Evolutionary conservation across 345 rosid genomes (phyloP).

Genomic region (Acer saccharum): DNA sequence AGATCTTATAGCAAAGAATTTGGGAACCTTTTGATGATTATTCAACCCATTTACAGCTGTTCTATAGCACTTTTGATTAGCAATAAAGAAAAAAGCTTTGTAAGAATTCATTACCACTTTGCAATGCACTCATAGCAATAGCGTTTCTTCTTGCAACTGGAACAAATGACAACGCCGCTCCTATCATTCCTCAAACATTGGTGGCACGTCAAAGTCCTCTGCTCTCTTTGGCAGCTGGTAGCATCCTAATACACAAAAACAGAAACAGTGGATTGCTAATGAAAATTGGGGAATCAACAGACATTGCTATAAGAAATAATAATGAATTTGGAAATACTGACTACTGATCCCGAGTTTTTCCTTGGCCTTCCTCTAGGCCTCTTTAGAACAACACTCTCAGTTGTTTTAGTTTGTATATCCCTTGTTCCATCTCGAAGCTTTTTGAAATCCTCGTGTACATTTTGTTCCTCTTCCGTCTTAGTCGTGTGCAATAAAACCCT

Average conservation of each 20-base stretch:
- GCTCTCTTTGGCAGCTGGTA: conserved; percentile 18
- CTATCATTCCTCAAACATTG: conserved; percentile 47
- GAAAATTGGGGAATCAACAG: background rate
- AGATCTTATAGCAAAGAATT: background rate
- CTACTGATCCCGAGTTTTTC: conserved; percentile 27
- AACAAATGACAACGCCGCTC: conserved; percentile 39
- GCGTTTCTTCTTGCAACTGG: conserved; percentile 47
- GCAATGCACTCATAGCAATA: conserved; percentile 58
- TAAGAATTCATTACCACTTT: conserved; percentile 42
- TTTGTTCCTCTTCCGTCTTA: conserved; percentile 6
- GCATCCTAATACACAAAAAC: conserved; percentile 32
- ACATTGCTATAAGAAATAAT: background rate
- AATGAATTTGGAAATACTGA: conserved; percentile 31
- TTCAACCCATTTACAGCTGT: conserved; percentile 7
- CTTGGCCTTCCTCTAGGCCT: conserved; percentile 30
- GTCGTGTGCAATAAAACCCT: conserved; percentile 9
- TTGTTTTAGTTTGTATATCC: conserved; percentile 3
- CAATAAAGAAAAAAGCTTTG: background rate
- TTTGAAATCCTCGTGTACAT: conserved; percentile 16
- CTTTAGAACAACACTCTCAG: conserved; percentile 20
- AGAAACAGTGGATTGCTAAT: conserved; percentile 5
- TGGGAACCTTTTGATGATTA: background rate
- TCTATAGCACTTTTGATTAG: background rate
- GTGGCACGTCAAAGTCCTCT: conserved; percentile 44
- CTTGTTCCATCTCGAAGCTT: background rate